These are phyloP conservation scores for Xylaria multiplex DNA, from an alignment of 2,329 filamentous ascomycete species.

Conservation along the genomic window DNA sequence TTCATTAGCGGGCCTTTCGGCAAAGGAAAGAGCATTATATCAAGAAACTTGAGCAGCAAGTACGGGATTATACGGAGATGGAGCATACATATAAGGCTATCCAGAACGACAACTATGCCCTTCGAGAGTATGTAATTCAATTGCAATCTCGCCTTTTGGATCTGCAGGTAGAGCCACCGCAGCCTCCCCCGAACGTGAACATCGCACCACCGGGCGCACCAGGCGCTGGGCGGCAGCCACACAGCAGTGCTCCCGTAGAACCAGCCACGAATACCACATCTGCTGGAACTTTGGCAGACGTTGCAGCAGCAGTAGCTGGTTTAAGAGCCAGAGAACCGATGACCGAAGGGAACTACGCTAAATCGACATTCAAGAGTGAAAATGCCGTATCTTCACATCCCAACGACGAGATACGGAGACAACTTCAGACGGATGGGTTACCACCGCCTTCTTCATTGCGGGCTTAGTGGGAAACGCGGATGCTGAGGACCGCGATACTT, in stretches of 20 bases:
- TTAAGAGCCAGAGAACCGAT: conserved; percentile 46
- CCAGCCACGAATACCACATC: conserved; percentile 39
- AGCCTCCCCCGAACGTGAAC: conserved; percentile 82
- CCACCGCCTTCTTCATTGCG: conserved; percentile 48
- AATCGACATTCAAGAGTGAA: conserved; percentile 52
- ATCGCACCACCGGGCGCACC: conserved; percentile 59
- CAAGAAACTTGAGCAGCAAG: conserved; percentile 94
- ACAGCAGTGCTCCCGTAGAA: conserved; percentile 38
- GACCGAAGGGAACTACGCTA: conserved; percentile 43
- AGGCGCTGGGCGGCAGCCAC: conserved; percentile 41
- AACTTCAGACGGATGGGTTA: conserved; percentile 57
- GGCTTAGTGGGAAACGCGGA: conserved; percentile 34
- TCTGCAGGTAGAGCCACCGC: conserved; percentile 82
- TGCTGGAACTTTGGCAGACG: conserved; percentile 50
- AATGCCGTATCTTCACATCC: conserved; percentile 55
- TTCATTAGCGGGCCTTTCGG: conserved; percentile 84
- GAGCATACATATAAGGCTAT: conserved; percentile 82
- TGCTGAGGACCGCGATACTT: not conserved
- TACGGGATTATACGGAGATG: conserved; percentile 80
- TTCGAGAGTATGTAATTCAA: conserved; percentile 92
- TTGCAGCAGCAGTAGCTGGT: conserved; percentile 50
- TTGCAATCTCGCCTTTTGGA: conserved; percentile 89
- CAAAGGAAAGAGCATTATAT: conserved; percentile 99
- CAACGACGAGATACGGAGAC: conserved; percentile 65
- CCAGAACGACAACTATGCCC: conserved; percentile 86